Conservation (phyloP, 805 yeast species). For the Metschnikowia dekortorum region DNA sequence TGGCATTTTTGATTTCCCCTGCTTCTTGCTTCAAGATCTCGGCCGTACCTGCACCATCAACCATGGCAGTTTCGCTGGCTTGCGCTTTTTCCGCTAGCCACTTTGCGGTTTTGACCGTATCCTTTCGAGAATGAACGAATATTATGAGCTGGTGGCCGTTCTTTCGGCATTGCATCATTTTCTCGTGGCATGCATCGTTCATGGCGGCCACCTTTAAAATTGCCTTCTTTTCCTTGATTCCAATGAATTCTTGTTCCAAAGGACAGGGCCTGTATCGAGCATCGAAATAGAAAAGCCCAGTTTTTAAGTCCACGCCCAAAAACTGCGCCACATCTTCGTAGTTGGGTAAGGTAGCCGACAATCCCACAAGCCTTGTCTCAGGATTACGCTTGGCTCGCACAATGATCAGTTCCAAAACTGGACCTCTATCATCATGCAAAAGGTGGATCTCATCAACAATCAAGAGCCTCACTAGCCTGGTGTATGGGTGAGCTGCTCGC, state of each 20-base stretch:
- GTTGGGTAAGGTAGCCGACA: slow-evolving; percentile 92
- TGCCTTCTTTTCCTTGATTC: slow-evolving; percentile 79
- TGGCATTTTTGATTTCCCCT: slow-evolving; percentile 48
- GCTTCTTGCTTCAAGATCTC: slow-evolving; percentile 66
- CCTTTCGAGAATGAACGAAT: slow-evolving; percentile 92
- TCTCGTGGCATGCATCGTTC: slow-evolving; percentile 86
- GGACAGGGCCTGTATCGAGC: slow-evolving; percentile 90
- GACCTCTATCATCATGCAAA: slow-evolving; percentile 92
- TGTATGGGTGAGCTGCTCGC: slow-evolving; percentile 66
- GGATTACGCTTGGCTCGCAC: slow-evolving; percentile 53
- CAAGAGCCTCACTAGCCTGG: slow-evolving; percentile 60
- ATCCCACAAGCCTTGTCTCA: slow-evolving; percentile 66
- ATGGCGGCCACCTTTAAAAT: slow-evolving; percentile 73
- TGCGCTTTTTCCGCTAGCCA: slow-evolving; percentile 60
- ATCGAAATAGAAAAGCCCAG: slow-evolving; percentile 77
- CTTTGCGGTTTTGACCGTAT: slow-evolving; percentile 78
- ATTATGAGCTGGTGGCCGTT: slow-evolving; percentile 77
- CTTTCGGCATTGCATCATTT: slow-evolving; percentile 52
- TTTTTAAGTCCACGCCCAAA: slow-evolving; percentile 52
- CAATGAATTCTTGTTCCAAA: slow-evolving; percentile 79
- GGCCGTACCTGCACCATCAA: slow-evolving; percentile 51
- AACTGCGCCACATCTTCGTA: slow-evolving; percentile 82
- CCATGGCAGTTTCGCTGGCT: slow-evolving; percentile 33
- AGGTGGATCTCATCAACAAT: slow-evolving; percentile 92
- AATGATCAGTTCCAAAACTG: slow-evolving; percentile 84